Evolutionary conservation across 768 basidiomycete species (phyloP).

Genomic region (Suillus luteus): DNA sequence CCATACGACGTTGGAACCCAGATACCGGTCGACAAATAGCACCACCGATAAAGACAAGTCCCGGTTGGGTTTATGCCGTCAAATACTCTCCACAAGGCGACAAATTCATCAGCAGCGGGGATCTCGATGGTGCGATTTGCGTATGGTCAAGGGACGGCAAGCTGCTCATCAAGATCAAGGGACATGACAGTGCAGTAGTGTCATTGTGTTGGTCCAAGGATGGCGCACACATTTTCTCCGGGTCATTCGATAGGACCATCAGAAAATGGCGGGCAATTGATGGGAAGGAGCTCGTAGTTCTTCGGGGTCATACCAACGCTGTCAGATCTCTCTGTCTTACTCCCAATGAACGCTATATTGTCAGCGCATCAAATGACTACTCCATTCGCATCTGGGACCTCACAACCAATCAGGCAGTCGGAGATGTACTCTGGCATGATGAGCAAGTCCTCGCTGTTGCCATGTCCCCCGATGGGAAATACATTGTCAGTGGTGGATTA

Average conservation of each 20-base stretch:
- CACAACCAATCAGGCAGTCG: neutral
- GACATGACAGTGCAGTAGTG: accelerated
- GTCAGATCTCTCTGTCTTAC: neutral
- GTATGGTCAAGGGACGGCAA: neutral
- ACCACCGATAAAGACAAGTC: neutral
- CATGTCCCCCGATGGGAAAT: slow-evolving; percentile 75
- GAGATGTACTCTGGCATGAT: slow-evolving; percentile 63
- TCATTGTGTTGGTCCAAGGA: neutral
- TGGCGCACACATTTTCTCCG: neutral
- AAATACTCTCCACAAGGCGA: neutral
- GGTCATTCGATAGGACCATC: neutral
- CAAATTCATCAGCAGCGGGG: neutral
- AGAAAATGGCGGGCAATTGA: neutral
- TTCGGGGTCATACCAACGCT: neutral
- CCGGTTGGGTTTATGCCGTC: neutral
- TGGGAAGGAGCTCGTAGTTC: neutral
- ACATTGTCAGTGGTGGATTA: slow-evolving; percentile 77
- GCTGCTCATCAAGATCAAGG: neutral
- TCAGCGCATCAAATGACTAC: neutral
- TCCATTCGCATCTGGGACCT: neutral
- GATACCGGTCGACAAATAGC: neutral
- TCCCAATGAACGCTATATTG: neutral
- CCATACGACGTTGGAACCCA: slow-evolving; percentile 16
- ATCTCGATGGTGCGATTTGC: neutral
- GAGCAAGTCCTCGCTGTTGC: slow-evolving; percentile 80